Percentiles rank a stretch among this genome's conserved stretches.
These are phyloP conservation scores for Diaporthe caulivora DNA, from an alignment of 2,329 filamentous ascomycete genomes.

Conservation along the genomic window DNA sequence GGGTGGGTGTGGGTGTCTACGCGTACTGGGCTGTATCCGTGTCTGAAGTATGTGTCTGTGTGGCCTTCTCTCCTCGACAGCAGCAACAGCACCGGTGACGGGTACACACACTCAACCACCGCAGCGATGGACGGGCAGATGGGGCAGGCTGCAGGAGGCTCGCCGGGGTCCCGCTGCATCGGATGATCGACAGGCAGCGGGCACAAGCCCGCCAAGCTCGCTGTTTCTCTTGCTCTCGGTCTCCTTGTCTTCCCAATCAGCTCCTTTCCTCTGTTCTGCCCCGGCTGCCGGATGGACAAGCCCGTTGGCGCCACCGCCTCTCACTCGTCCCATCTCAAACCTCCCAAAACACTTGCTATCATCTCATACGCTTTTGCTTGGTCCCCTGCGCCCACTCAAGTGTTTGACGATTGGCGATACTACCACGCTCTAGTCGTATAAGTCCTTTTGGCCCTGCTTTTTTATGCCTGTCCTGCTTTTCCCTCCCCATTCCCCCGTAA, in stretches of 20 bases:
- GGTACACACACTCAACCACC: neutral
- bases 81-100: neutral
- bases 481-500: neutral
- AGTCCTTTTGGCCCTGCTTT: slow-evolving; percentile 13
- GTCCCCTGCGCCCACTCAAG: neutral
- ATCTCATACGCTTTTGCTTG: slow-evolving; percentile 11
- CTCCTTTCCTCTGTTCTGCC: neutral
- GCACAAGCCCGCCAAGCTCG: slow-evolving; percentile 4
- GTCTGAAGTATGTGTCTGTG: slow-evolving; percentile 10
- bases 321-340: slow-evolving; percentile 15
- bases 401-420: neutral
- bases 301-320: neutral
- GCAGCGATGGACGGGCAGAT: neutral
- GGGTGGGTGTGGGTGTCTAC: neutral
- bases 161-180: slow-evolving; percentile 10
- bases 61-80: neutral
- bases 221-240: neutral
- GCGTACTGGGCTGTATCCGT: neutral
- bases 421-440: slow-evolving; percentile 12
- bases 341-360: slow-evolving; percentile 24
- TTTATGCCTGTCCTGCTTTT: neutral
- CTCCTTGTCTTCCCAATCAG: neutral
- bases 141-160: neutral
- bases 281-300: neutral
- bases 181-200: slow-evolving; percentile 20